A percentile compares a stretch with the other conserved stretches of the same genome.
Conservation (phyloP, 352 stramenopile species). For the Aphanomyces invadans region DNA sequence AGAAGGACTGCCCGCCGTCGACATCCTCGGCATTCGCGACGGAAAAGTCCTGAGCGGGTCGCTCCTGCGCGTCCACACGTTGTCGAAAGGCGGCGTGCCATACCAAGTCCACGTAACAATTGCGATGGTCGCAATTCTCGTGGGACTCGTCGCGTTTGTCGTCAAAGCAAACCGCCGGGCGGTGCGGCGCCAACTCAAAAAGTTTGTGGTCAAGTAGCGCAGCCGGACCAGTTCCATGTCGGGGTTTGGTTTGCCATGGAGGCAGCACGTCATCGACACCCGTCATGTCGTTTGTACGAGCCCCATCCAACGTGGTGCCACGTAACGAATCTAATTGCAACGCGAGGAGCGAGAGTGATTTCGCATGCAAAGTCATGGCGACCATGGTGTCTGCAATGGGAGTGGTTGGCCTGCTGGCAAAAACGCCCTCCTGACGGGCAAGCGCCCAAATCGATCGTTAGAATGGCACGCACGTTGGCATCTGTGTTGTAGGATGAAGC, state of each 20-base stretch:
- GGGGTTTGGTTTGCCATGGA: neutral
- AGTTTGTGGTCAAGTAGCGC: neutral
- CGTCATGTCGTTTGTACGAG: neutral
- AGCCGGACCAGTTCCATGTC: no score
- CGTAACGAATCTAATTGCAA: no score
- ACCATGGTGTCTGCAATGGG: no score
- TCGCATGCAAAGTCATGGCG: no score
- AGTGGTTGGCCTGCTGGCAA: no score
- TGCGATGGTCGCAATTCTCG: neutral
- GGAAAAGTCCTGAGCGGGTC: neutral
- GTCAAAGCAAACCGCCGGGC: neutral
- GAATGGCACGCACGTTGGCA: no score
- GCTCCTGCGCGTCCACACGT: neutral
- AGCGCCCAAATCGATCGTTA: no score
- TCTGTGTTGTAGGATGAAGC: neutral
- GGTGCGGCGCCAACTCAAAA: neutral
- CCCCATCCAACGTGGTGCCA: no score
- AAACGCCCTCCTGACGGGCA: no score
- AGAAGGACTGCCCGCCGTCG: no score
- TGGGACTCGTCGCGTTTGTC: neutral
- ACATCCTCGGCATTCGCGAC: neutral
- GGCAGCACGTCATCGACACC: neutral
- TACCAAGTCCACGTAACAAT: constrained; percentile 11
- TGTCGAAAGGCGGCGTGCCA: neutral
- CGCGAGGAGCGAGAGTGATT: no score